Evolutionary conservation across 495 filamentous ascomycete genomes (phyloP).

Genomic region (Aspergillus diversus): DNA sequence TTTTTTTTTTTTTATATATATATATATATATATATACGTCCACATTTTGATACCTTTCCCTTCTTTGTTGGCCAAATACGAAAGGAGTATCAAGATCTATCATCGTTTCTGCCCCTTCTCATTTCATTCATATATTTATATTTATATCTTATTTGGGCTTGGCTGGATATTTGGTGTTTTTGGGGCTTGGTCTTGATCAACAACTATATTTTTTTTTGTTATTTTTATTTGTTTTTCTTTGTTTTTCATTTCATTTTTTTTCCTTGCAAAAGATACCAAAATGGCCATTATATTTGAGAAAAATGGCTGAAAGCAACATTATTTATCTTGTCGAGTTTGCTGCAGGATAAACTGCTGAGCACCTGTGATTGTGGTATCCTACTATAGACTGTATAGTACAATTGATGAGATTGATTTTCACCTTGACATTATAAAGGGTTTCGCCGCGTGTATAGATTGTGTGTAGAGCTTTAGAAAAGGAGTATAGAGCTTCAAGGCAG

Average conservation of each 20-base stretch:
- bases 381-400: slow-evolving; percentile 17
- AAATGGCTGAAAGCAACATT: slow-evolving; percentile 5
- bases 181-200: neutral
- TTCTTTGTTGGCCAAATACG: neutral
- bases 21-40: neutral
- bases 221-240: neutral
- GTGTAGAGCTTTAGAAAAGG: no score
- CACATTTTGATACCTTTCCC: neutral
- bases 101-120: neutral
- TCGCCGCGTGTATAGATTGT: neutral
- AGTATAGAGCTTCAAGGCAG: no score
- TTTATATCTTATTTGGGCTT: neutral
- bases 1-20: neutral
- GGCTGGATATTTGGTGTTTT: neutral
- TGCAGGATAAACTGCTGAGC: neutral
- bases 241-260: neutral
- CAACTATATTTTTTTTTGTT: neutral
- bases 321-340: neutral
- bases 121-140: neutral
- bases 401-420: slow-evolving; percentile 1
- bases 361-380: neutral
- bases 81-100: neutral
- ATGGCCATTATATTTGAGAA: neutral
- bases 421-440: neutral
- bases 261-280: neutral